Evolutionary conservation across 805 yeast genomes (phyloP).

Genomic region (Dipodascus geniculatus): DNA sequence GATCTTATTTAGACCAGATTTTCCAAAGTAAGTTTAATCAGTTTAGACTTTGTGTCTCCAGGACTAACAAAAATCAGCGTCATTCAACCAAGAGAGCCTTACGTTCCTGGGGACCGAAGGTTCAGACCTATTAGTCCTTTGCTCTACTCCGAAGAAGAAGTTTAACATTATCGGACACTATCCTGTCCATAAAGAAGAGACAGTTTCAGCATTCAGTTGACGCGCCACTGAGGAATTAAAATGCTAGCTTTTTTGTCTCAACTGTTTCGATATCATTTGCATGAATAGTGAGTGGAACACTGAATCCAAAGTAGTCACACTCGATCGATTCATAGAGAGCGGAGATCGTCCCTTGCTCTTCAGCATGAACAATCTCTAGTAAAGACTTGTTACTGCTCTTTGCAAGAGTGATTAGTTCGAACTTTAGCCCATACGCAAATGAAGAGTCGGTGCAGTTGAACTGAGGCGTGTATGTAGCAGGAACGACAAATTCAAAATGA

Average conservation of each 20-base stretch:
- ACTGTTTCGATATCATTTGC: neutral
- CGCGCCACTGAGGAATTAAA: neutral
- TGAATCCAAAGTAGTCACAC: neutral
- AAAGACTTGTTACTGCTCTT: neutral
- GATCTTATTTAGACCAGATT: neutral
- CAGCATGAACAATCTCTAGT: neutral
- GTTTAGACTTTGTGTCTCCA: neutral
- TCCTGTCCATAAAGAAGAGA: too few relatives aligned
- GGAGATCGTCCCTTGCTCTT: neutral
- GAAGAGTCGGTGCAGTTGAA: neutral
- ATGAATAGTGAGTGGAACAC: neutral
- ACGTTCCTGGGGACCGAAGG: slow-evolving; percentile 29
- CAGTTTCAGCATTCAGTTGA: neutral
- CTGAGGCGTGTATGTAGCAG: neutral
- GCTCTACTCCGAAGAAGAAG: neutral
- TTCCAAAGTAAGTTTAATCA: neutral
- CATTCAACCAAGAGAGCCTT: slow-evolving; percentile 20
- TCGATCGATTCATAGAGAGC: neutral
- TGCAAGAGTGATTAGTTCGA: neutral
- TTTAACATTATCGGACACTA: neutral
- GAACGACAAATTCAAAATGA: neutral
- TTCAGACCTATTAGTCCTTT: slow-evolving; percentile 20
- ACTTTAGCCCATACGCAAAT: neutral
- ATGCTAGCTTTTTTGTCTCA: neutral
- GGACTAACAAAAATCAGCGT: neutral